Conservation (phyloP, 2,329 filamentous ascomycete genomes). For the Sclerotinia minor region DNA sequence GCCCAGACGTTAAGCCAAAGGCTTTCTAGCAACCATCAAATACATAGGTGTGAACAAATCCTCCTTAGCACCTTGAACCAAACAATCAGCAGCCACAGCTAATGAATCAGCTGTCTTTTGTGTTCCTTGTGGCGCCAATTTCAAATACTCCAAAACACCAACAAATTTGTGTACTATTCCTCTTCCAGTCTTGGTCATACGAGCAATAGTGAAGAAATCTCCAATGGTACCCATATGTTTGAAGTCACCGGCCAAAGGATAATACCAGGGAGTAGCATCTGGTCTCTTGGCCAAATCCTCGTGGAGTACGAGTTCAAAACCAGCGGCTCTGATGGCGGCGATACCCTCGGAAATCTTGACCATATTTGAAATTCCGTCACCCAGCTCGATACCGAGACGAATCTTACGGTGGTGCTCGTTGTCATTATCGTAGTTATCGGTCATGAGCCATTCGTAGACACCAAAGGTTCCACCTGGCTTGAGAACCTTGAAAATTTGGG, state of each 20-base stretch:
- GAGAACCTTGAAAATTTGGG: conserved; percentile 88
- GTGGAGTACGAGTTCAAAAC: conserved; percentile 79
- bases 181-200: conserved; percentile 86
- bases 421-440: conserved; percentile 86
- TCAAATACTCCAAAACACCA: conserved; percentile 71
- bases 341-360: conserved; percentile 80
- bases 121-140: conserved; percentile 76
- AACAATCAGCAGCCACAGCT: conserved; percentile 75
- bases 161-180: conserved; percentile 73
- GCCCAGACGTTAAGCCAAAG: conserved; percentile 42
- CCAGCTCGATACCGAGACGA: conserved; percentile 90
- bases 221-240: conserved; percentile 77
- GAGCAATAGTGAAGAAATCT: conserved; percentile 79
- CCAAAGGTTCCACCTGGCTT: conserved; percentile 96
- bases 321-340: conserved; percentile 79
- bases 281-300: conserved; percentile 81
- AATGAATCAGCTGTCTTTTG: conserved; percentile 94
- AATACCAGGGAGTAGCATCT: conserved; percentile 87
- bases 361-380: conserved; percentile 98
- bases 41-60: conserved; percentile 98
- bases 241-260: conserved; percentile 82
- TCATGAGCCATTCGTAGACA: conserved; percentile 99
- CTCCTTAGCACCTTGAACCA: conserved; percentile 82
- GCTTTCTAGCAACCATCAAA: conserved; percentile 91
- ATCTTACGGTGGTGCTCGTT: conserved; percentile 86